These are phyloP conservation scores for Pythium brachiatum DNA, from an alignment of 352 stramenopile species.

Conservation along the genomic window DNA sequence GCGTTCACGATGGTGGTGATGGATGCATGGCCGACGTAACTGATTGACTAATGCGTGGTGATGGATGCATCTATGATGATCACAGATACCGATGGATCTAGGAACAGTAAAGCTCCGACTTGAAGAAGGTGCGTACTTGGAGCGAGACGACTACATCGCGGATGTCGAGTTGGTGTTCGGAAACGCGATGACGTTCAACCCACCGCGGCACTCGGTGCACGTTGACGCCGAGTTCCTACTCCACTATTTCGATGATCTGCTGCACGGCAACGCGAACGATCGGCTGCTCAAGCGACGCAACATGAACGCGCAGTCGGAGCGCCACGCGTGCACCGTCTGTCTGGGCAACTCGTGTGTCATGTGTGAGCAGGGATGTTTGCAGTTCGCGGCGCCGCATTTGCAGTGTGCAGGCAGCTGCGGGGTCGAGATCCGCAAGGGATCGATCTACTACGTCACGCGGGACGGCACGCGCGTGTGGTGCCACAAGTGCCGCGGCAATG, in stretches of 20 bases:
- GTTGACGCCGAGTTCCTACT: constrained; percentile 62
- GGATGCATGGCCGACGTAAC: not conserved
- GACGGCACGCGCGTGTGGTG: constrained; percentile 83
- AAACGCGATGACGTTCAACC: constrained; percentile 90
- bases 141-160: constrained; percentile 71
- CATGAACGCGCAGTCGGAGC: constrained; percentile 15
- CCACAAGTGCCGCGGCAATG: constrained; percentile 60
- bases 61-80: constrained; percentile 6
- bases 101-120: constrained; percentile 86
- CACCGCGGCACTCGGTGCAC: constrained; percentile 71
- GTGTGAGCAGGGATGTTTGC: constrained; percentile 70
- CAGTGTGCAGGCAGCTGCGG: constrained; percentile 75
- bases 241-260: constrained; percentile 60
- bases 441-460: constrained; percentile 65
- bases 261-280: constrained; percentile 38
- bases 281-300: constrained; percentile 42
- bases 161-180: constrained; percentile 88
- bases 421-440: constrained; percentile 76
- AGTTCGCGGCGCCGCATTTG: constrained; percentile 55
- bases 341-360: constrained; percentile 67
- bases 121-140: constrained; percentile 76
- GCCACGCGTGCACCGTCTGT: constrained; percentile 61
- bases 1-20: not conserved
- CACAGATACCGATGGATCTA: constrained; percentile 89
- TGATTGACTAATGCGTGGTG: constrained; percentile 1